Evolutionary conservation across 345 rosid species (phyloP).

Genomic region (Citrus cavaleriei): DNA sequence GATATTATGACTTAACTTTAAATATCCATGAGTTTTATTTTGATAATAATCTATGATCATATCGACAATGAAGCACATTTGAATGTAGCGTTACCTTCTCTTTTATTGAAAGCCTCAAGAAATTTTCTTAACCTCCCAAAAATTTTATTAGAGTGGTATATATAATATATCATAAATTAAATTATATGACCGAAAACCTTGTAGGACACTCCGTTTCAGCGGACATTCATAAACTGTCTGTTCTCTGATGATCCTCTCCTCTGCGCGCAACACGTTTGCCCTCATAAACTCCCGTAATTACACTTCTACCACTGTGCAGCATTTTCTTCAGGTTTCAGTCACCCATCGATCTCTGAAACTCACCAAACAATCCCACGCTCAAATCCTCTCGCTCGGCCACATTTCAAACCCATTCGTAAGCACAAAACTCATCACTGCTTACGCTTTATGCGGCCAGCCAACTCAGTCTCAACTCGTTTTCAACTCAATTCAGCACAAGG

Average conservation of each 20-base stretch:
- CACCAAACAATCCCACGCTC: conserved; percentile 50
- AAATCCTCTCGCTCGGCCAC: conserved; percentile 28
- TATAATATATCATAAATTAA: no score
- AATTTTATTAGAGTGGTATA: no score
- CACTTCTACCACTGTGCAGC: conserved; percentile 25
- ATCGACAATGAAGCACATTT: no score
- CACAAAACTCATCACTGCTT: conserved; percentile 57
- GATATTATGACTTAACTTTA: no score
- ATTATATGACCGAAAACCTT: not conserved
- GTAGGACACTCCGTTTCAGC: not conserved
- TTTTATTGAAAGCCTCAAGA: no score
- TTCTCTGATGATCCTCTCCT: conserved; percentile 14
- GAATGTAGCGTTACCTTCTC: no score
- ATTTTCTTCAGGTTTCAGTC: conserved; percentile 34
- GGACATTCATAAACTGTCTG: not conserved
- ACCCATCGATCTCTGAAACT: conserved; percentile 27
- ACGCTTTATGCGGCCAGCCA: conserved; percentile 29
- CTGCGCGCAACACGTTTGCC: not conserved
- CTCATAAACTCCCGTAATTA: conserved; percentile 10
- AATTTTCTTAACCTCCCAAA: no score
- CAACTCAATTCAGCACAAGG: conserved; percentile 25
- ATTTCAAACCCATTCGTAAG: conserved; percentile 39
- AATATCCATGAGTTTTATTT: no score
- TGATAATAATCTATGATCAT: no score
- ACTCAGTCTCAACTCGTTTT: conserved; percentile 40